Percentiles rank a stretch among this genome's conserved stretches.
phyloP scores from a whole-genome alignment of 1,284 basidiomycete genomes.

The Ganoderma lucidum region DNA sequence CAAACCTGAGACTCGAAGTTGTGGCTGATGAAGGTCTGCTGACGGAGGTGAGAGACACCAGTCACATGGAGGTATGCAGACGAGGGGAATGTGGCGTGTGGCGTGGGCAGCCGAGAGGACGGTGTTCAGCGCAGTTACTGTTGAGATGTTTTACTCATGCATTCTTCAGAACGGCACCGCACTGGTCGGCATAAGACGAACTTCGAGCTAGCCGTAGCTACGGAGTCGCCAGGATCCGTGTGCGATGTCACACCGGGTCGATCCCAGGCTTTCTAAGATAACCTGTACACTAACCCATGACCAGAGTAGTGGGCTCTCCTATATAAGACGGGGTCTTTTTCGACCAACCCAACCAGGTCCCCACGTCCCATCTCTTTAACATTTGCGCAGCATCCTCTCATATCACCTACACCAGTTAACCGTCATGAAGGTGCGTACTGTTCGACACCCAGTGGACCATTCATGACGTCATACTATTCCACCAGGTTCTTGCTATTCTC shows the following conservation, averaged over 20 bases:
- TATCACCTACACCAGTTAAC: conserved; percentile 10
- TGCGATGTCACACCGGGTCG: conserved; percentile 13
- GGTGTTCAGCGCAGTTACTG: conserved; percentile 14
- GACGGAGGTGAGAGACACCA: conserved; percentile 16
- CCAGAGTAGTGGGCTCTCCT: conserved; percentile 24
- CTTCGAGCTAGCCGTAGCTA: conserved; percentile 24
- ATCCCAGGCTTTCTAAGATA: conserved; percentile 21
- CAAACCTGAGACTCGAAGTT: conserved; percentile 1
- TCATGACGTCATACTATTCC: conserved; percentile 19
- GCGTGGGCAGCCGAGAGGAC: conserved; percentile 26
- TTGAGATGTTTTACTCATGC: conserved; percentile 19
- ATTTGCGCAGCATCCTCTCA: conserved; percentile 20
- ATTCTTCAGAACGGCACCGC: not conserved
- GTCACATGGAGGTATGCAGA: not conserved
- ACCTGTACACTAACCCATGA: conserved; percentile 24
- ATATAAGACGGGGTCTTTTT: conserved; percentile 31
- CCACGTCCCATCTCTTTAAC: conserved; percentile 30
- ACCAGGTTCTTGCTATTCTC: conserved; percentile 83
- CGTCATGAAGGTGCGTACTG: conserved; percentile 37
- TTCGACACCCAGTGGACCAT: not conserved
- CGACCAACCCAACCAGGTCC: conserved; percentile 23
- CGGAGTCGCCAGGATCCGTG: conserved; percentile 28
- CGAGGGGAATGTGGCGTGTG: conserved; percentile 1
- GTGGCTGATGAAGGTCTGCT: conserved; percentile 20
- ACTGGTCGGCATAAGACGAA: not conserved